A percentile compares a stretch with the other conserved stretches of the same genome.
These are phyloP conservation scores for Phytophthora hibernalis DNA, from an alignment of 352 stramenopile species.

Conservation along the genomic window DNA sequence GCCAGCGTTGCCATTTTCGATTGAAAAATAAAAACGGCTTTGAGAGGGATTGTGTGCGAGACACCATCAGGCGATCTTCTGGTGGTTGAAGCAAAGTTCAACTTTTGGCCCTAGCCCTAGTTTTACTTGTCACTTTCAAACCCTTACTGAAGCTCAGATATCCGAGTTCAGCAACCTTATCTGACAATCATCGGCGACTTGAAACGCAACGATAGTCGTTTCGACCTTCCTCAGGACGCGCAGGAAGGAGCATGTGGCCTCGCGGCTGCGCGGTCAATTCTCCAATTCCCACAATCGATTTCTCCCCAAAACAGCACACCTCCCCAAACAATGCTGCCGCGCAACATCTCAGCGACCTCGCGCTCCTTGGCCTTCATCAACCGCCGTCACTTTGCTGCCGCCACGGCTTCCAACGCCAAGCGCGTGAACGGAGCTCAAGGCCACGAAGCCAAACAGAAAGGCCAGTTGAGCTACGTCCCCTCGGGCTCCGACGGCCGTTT, in stretches of 20 bases:
- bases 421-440: constrained; percentile 25
- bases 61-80: constrained; percentile 5
- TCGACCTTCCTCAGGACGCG: constrained; percentile 12
- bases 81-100: constrained; percentile 37
- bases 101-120: constrained; percentile 25
- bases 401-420: constrained; percentile 31
- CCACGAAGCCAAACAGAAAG: constrained; percentile 34
- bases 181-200: constrained; percentile 16
- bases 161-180: constrained; percentile 35
- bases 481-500: constrained; percentile 68
- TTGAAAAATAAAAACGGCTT: neutral
- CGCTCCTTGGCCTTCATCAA: constrained; percentile 30
- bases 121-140: constrained; percentile 33
- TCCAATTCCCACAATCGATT: constrained; percentile 21
- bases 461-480: constrained; percentile 60
- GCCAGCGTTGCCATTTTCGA: constrained; percentile 16
- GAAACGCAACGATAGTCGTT: constrained; percentile 25
- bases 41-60: neutral
- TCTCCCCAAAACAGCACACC: constrained; percentile 14
- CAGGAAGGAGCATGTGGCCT: constrained; percentile 24
- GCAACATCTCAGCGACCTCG: constrained; percentile 27
- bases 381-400: constrained; percentile 57
- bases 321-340: constrained; percentile 39
- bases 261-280: constrained; percentile 10
- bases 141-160: constrained; percentile 31